Percentiles rank a stretch among this genome's conserved stretches.
phyloP scores from a whole-genome alignment of 208 protist genomes.

The Trypanosoma grayi region DNA sequence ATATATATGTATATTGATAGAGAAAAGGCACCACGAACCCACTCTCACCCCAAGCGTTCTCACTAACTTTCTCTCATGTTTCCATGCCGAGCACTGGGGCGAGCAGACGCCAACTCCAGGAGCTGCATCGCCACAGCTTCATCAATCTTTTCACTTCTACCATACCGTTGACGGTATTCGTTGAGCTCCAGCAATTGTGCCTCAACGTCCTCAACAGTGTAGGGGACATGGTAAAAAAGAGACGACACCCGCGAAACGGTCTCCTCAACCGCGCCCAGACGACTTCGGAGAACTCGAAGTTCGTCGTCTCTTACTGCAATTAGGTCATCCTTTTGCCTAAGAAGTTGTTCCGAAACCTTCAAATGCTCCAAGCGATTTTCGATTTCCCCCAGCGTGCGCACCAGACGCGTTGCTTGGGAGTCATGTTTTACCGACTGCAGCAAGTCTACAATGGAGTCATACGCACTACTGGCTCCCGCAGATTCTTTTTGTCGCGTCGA shows the following conservation, averaged over 20 bases:
- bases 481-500: neutral
- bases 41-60: neutral
- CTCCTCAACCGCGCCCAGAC: constrained; percentile 12
- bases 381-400: constrained; percentile 3
- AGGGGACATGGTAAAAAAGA: constrained; percentile 27
- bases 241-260: constrained; percentile 14
- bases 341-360: neutral
- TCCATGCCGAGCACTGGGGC: neutral
- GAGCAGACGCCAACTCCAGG: constrained; percentile 18
- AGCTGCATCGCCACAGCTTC: constrained; percentile 20
- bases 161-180: constrained; percentile 27
- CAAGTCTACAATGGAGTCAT: constrained; percentile 6
- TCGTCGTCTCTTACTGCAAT: constrained; percentile 32
- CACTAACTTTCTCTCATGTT: neutral
- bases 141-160: constrained; percentile 28
- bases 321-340: constrained; percentile 35
- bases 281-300: constrained; percentile 15
- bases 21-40: neutral
- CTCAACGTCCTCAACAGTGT: constrained; percentile 28
- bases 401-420: neutral
- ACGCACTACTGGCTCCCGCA: neutral
- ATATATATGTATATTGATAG: neutral
- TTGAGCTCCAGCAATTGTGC: constrained; percentile 25
- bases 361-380: constrained; percentile 4
- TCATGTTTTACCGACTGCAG: constrained; percentile 4